Evolutionary conservation across 1,284 basidiomycete genomes (phyloP).

Genomic region (Heterobasidion occidentale): DNA sequence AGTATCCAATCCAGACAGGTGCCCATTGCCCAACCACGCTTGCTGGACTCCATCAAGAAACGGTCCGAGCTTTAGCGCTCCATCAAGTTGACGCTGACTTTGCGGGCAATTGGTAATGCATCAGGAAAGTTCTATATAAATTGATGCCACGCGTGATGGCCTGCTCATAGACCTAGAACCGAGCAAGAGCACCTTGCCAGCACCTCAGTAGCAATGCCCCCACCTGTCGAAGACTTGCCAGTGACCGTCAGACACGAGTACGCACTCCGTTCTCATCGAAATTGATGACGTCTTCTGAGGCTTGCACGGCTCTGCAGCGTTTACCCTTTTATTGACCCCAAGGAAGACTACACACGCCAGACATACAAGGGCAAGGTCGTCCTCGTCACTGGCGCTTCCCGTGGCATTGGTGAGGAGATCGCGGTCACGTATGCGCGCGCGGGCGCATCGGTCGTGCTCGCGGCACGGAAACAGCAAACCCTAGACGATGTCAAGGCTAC

Average conservation of each 20-base stretch:
- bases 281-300: not conserved
- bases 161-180: too few species aligned
- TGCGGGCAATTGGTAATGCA: too few species aligned
- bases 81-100: too few species aligned
- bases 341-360: not conserved
- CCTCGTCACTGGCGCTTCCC: conserved; percentile 9
- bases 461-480: not conserved
- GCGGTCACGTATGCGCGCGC: conserved; percentile 8
- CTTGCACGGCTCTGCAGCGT: not conserved
- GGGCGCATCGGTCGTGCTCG: conserved; percentile 8
- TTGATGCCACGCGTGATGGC: too few species aligned
- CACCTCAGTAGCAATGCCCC: not conserved
- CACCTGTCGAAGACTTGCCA: not conserved
- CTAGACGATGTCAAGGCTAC: conserved; percentile 1
- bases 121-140: too few species aligned
- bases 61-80: too few species aligned
- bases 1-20: too few species aligned
- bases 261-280: not conserved
- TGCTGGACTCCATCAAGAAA: too few species aligned
- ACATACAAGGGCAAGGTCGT: conserved; percentile 10
- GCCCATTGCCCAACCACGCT: too few species aligned
- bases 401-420: conserved; percentile 9
- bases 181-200: too few species aligned
- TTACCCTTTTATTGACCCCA: conserved; percentile 11
- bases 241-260: not conserved